A percentile compares a stretch with the other conserved stretches of the same genome.
Conservation (phyloP, 495 filamentous ascomycete species). For the Thermochaetoides thermophila region DNA sequence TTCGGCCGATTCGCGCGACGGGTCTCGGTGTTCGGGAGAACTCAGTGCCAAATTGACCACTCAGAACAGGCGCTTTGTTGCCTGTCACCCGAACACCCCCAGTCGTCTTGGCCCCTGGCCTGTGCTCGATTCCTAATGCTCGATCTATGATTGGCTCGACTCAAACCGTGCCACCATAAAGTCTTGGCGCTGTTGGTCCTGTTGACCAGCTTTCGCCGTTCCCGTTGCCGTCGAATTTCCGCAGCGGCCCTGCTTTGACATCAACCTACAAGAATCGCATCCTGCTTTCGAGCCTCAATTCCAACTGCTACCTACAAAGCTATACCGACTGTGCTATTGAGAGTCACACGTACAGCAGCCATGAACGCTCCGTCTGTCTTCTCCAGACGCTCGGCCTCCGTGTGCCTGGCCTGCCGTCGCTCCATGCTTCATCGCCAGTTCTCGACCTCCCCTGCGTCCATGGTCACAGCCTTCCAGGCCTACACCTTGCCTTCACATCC, state of each 20-base stretch:
- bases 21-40: too few relatives aligned
- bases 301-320: background rate
- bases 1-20: too few relatives aligned
- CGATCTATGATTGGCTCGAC: constrained; percentile 25
- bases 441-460: constrained; percentile 41
- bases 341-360: too few relatives aligned
- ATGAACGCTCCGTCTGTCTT: constrained; percentile 17
- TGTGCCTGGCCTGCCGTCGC: constrained; percentile 17
- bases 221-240: constrained; percentile 2
- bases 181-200: constrained; percentile 20
- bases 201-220: constrained; percentile 4
- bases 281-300: background rate
- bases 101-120: too few relatives aligned
- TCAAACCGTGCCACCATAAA: constrained; percentile 18
- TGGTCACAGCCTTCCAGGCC: constrained; percentile 56
- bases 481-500: constrained; percentile 45
- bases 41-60: too few relatives aligned
- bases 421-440: constrained; percentile 30
- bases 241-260: too few relatives aligned
- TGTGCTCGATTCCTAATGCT: constrained; percentile 22
- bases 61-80: too few relatives aligned
- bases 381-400: constrained; percentile 9
- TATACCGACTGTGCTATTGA: too few relatives aligned
- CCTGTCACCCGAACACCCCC: too few relatives aligned
- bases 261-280: constrained; percentile 3